Conservation (phyloP, 305 asterid genomes). For the Fraxinus latifolia region DNA sequence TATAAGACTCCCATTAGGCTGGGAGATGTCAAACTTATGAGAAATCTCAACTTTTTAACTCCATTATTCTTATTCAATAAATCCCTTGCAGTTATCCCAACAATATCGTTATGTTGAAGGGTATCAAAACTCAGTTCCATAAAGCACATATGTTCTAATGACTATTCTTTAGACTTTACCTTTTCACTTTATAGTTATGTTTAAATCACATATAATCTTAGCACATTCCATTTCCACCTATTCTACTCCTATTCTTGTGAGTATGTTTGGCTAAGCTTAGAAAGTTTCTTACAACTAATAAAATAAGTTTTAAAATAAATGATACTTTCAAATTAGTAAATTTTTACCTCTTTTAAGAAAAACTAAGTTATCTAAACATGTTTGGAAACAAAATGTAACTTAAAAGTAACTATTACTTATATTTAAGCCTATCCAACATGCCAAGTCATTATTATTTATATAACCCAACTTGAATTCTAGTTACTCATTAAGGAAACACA, state of each 20-base stretch:
- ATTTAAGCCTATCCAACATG: neutral
- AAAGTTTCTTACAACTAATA: neutral
- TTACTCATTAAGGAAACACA: neutral
- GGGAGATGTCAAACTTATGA: neutral
- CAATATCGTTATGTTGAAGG: neutral
- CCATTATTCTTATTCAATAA: neutral
- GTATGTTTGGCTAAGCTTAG: neutral
- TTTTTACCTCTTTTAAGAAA: neutral
- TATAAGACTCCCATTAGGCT: neutral
- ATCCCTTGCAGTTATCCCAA: neutral
- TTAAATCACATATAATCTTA: neutral
- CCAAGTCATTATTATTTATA: neutral
- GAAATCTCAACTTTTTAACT: neutral
- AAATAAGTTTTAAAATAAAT: neutral
- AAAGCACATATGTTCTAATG: neutral
- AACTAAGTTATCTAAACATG: neutral
- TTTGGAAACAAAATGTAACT: neutral
- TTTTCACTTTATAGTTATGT: neutral
- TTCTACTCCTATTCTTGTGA: neutral
- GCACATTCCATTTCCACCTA: neutral
- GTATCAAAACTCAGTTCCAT: neutral
- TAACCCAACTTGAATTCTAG: neutral
- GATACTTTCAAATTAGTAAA: neutral
- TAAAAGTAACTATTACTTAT: neutral
- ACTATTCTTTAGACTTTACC: neutral